Conservation (phyloP, 2,329 filamentous ascomycete species). For the Acrocalymma vagum region DNA sequence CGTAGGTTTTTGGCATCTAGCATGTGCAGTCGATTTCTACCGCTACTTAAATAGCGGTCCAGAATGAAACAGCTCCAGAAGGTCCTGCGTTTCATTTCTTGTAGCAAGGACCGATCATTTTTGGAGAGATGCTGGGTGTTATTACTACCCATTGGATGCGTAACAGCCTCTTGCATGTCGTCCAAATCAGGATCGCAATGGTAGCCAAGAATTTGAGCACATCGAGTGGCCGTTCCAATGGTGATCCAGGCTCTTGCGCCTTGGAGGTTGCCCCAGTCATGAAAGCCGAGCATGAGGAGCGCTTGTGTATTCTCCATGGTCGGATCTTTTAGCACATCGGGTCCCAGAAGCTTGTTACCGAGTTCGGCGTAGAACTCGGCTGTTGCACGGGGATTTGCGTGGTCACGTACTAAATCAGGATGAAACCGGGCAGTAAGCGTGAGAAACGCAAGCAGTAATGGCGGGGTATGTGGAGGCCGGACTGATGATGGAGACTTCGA, state of each 20-base stretch:
- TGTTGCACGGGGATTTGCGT: conserved; percentile 18
- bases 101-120: conserved; percentile 61
- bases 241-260: conserved; percentile 72
- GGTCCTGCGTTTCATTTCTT: conserved; percentile 72
- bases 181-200: conserved; percentile 37
- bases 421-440: conserved; percentile 76
- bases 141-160: no score
- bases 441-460: conserved; percentile 71
- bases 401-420: conserved; percentile 52
- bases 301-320: conserved; percentile 73
- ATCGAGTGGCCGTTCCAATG: conserved; percentile 66
- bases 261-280: conserved; percentile 74
- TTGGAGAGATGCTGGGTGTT: no score
- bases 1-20: conserved; percentile 67
- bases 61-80: conserved; percentile 80
- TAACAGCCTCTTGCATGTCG: conserved; percentile 22
- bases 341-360: conserved; percentile 58
- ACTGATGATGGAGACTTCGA: conserved; percentile 31
- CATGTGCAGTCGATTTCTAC: conserved; percentile 67
- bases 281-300: conserved; percentile 74
- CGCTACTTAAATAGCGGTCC: conserved; percentile 73
- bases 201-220: conserved; percentile 58
- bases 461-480: conserved; percentile 60
- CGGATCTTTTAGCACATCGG: conserved; percentile 39
- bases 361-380: conserved; percentile 72